Evolutionary conservation across 306 rosid species (phyloP).

Genomic region (Vigna hirtella): DNA sequence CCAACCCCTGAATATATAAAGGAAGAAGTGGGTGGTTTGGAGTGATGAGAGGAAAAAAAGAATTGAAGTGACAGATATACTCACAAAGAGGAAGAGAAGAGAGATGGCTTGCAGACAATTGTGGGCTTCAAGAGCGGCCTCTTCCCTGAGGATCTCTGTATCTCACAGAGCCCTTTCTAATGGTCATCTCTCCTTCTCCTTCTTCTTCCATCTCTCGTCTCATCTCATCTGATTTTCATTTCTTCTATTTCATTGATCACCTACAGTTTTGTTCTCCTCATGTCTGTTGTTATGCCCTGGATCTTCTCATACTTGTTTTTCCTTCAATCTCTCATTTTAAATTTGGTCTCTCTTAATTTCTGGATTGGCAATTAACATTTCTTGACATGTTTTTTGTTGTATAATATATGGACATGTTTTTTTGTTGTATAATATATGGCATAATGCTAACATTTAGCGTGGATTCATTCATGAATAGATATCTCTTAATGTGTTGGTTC

Average conservation of each 20-base stretch:
- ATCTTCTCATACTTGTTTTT: conserved; percentile 19
- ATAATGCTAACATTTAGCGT: too few relatives aligned
- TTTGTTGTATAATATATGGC: too few relatives aligned
- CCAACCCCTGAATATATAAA: too few relatives aligned
- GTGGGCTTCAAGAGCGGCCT: conserved; percentile 87
- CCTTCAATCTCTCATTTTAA: background rate
- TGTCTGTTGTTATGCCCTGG: background rate
- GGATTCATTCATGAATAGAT: too few relatives aligned
- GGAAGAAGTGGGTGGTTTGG: too few relatives aligned
- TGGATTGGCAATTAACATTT: background rate
- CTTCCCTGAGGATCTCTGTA: conserved; percentile 68
- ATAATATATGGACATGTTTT: background rate
- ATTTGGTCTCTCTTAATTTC: background rate
- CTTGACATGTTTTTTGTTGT: background rate
- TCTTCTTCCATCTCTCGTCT: background rate
- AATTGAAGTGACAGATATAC: too few relatives aligned
- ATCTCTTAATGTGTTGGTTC: background rate
- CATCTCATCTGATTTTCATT: conserved; percentile 6
- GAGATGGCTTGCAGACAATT: conserved; percentile 74
- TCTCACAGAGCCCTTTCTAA: conserved; percentile 65
- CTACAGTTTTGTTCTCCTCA: conserved; percentile 1
- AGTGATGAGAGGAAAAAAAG: too few relatives aligned
- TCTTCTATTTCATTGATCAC: background rate
- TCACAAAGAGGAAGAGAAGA: background rate
- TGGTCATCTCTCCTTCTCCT: conserved; percentile 48